These are phyloP conservation scores for Apiospora aurea DNA, from an alignment of 2,329 filamentous ascomycete species.

Conservation along the genomic window DNA sequence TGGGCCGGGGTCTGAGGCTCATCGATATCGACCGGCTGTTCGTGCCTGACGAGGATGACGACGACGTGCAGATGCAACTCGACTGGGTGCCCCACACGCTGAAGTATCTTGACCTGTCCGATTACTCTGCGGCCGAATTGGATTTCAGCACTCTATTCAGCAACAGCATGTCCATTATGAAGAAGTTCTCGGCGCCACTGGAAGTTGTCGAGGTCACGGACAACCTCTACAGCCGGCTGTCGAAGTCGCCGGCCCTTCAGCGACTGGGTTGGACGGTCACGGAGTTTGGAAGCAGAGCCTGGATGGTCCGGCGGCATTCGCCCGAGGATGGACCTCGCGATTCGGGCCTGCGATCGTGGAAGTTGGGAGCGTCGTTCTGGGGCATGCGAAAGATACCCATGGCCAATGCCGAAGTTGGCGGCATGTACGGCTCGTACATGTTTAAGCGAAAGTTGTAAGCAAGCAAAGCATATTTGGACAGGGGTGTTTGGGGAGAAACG, in stretches of 20 bases:
- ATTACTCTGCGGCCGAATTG: conserved; percentile 69
- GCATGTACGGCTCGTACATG: conserved; percentile 83
- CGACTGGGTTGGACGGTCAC: conserved; percentile 73
- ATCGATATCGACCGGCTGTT: conserved; percentile 72
- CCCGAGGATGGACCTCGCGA: conserved; percentile 51
- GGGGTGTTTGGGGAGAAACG: not conserved
- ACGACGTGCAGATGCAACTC: conserved; percentile 41
- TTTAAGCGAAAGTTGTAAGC: conserved; percentile 64
- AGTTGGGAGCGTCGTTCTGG: conserved; percentile 86
- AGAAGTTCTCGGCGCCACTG: conserved; percentile 68
- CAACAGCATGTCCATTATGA: conserved; percentile 63
- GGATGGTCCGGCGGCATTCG: conserved; percentile 68
- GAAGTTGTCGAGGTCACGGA: conserved; percentile 79
- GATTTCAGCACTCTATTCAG: conserved; percentile 61
- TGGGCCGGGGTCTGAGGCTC: conserved; percentile 72
- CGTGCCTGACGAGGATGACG: conserved; percentile 51
- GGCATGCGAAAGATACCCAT: conserved; percentile 93
- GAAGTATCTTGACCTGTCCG: conserved; percentile 79
- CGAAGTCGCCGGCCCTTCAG: conserved; percentile 67
- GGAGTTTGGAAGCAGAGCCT: conserved; percentile 70
- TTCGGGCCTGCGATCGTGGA: conserved; percentile 72
- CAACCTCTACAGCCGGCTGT: conserved; percentile 69
- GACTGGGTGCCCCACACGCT: conserved; percentile 66
- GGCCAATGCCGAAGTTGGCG: conserved; percentile 87
- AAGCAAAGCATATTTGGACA: not conserved